These are phyloP conservation scores for Metschnikowia continentalis DNA, from an alignment of 805 yeast genomes.

Conservation along the genomic window DNA sequence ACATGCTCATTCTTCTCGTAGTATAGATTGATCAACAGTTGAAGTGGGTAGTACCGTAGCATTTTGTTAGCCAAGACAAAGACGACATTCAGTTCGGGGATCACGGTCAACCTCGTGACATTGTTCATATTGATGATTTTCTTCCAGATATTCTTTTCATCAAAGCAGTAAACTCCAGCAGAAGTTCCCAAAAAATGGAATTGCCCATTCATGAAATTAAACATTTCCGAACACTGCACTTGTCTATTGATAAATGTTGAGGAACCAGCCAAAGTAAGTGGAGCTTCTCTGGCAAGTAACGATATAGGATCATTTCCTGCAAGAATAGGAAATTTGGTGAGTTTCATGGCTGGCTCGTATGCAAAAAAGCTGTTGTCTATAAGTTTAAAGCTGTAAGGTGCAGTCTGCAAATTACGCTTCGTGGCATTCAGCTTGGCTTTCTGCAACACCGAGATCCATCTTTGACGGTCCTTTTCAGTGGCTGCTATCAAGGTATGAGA, in stretches of 20 bases:
- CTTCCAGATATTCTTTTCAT: conserved; percentile 50
- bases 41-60: conserved; percentile 60
- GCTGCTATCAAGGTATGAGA: conserved; percentile 50
- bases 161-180: conserved; percentile 59
- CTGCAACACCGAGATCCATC: conserved; percentile 54
- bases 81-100: conserved; percentile 52
- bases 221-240: conserved; percentile 42
- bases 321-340: conserved; percentile 49
- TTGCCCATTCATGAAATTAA: conserved; percentile 41
- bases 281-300: conserved; percentile 6
- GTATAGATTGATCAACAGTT: conserved; percentile 57
- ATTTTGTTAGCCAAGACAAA: conserved; percentile 56
- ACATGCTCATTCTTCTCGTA: conserved; percentile 37
- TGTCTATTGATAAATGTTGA: conserved; percentile 25
- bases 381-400: conserved; percentile 51
- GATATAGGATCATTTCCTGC: conserved; percentile 52
- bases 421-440: conserved; percentile 42
- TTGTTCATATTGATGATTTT: conserved; percentile 49
- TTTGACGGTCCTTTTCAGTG: conserved; percentile 46
- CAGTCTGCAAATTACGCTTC: conserved; percentile 31
- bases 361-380: conserved; percentile 60
- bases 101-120: conserved; percentile 57
- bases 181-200: conserved; percentile 58
- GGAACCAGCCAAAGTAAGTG: neutral
- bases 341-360: conserved; percentile 51